Percentiles rank a stretch among this genome's conserved stretches.
Conservation (phyloP, 2,329 filamentous ascomycete species). For the Aureobasidium zeae region DNA sequence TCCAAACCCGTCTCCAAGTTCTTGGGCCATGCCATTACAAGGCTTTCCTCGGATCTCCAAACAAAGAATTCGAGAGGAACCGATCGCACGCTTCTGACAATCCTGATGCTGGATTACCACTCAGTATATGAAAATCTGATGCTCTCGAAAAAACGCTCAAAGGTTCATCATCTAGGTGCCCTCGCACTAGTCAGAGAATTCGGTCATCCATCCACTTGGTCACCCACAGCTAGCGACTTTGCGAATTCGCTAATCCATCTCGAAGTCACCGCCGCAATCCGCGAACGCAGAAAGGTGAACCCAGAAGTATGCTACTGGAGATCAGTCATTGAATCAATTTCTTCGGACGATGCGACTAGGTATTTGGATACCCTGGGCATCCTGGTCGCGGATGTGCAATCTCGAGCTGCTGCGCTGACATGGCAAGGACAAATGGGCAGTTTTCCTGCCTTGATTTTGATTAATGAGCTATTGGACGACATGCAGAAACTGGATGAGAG, state of each 20-base stretch:
- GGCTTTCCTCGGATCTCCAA: background rate
- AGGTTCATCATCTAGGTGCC: conserved; percentile 5
- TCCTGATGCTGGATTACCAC: background rate
- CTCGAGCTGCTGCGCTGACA: background rate
- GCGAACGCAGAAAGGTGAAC: background rate
- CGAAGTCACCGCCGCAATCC: background rate
- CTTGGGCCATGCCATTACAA: conserved; percentile 1
- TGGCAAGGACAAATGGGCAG: background rate
- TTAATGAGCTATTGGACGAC: background rate
- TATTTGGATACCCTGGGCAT: conserved; percentile 6
- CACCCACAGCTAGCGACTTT: background rate
- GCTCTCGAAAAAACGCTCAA: background rate
- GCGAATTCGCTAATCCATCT: background rate
- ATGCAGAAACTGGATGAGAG: background rate
- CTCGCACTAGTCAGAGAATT: conserved; percentile 6
- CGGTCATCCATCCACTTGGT: conserved; percentile 6
- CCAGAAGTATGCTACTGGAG: conserved; percentile 3
- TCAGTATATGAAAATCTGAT: background rate
- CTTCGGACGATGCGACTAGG: background rate
- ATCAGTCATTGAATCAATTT: background rate
- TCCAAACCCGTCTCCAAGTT: background rate
- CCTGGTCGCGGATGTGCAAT: conserved; percentile 3
- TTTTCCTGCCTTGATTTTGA: background rate
- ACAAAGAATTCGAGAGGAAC: background rate
- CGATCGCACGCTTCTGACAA: background rate